phyloP scores from a whole-genome alignment of 2,329 filamentous ascomycete species.

The Magnaporthiopsis rhizophila region DNA sequence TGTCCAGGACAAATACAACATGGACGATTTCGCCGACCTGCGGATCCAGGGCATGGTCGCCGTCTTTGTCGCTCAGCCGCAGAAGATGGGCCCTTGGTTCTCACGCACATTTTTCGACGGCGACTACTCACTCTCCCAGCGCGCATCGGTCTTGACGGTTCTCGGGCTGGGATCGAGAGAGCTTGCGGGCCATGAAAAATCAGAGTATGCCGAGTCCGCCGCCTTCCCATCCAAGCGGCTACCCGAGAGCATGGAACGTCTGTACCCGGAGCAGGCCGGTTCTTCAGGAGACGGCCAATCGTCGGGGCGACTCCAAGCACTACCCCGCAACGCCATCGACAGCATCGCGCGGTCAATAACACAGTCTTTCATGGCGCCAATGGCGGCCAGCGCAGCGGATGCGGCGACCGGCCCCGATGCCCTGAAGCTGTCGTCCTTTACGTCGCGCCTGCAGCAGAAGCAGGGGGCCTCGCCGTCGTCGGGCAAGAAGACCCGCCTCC shows the following conservation, averaged over 20 bases:
- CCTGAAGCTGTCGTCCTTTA: conserved; percentile 86
- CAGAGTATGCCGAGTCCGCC: conserved; percentile 38
- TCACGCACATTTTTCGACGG: conserved; percentile 81
- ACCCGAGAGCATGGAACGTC: conserved; percentile 61
- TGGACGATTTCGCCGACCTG: conserved; percentile 68
- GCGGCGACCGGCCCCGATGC: conserved; percentile 69
- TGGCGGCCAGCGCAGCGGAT: conserved; percentile 77
- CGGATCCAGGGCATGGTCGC: conserved; percentile 77
- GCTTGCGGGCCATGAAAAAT: conserved; percentile 64
- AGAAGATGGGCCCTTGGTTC: conserved; percentile 76
- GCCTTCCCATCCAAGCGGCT: conserved; percentile 77
- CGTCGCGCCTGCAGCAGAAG: conserved; percentile 60
- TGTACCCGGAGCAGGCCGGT: conserved; percentile 45
- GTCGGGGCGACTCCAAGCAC: conserved; percentile 32
- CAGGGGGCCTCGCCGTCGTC: conserved; percentile 23
- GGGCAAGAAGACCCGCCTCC: conserved; percentile 28
- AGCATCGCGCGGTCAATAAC: conserved; percentile 60
- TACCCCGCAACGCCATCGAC: conserved; percentile 55
- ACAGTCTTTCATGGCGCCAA: conserved; percentile 66
- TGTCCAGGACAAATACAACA: conserved; percentile 76
- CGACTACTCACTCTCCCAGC: conserved; percentile 81
- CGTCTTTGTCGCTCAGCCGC: conserved; percentile 66
- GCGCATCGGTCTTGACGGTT: conserved; percentile 72
- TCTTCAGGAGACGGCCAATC: conserved; percentile 11
- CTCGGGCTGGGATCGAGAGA: conserved; percentile 78